Evolutionary conservation across 345 rosid species (phyloP), one percentile per base, ranked within the genome.

Genomic region (Rhizophora mangle): DNA sequence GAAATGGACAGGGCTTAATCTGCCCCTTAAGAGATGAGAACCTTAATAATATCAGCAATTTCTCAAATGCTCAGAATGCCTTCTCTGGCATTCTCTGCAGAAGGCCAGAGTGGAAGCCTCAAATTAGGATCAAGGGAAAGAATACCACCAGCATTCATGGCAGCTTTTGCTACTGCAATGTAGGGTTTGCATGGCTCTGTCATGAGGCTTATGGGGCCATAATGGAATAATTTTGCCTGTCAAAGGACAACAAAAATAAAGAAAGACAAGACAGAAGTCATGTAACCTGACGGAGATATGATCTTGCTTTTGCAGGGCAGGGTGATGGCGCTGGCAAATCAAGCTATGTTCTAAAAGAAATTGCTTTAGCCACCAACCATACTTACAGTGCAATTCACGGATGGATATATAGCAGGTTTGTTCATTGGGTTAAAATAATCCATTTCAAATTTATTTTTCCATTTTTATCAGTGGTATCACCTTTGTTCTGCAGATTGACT

Each of bases 171-270:
- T 63, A 96, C 99, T 62, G 99, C 93, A 36, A 89, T 81, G 78
- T 95, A 97, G 0, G 99, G 96, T 75, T 84, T 95, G 81, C 97
- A 88, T 64, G 97, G 99, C 65, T 95, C 99, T 9, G 96, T 89
- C 76, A 95, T 95, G 43, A 95, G 93, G 85, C 99, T 95, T 77
- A 91, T 95, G 2, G 99, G 91, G 71, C 99, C 99, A 37, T 88
- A 91, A 68, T 91, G 99, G 66, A 95, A 85, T 68, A 92, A 88
- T 75, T 87, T 92, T 11, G 99, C 99, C 97, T 91, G 87, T 39
- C 51, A 51, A 8, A 26, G 21, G 2, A 54, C 22, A 39, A 31
- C n/a, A 74, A 79, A 21, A 68, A 63, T 58, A 65, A 24, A 52
- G 11, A 36, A 10, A 16, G 54, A 3, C 15, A 15, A 43, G 49